Base-by-base conservation (phyloP, 2,329 filamentous ascomycete genomes). In the Gnomoniopsis sp. region DNA sequence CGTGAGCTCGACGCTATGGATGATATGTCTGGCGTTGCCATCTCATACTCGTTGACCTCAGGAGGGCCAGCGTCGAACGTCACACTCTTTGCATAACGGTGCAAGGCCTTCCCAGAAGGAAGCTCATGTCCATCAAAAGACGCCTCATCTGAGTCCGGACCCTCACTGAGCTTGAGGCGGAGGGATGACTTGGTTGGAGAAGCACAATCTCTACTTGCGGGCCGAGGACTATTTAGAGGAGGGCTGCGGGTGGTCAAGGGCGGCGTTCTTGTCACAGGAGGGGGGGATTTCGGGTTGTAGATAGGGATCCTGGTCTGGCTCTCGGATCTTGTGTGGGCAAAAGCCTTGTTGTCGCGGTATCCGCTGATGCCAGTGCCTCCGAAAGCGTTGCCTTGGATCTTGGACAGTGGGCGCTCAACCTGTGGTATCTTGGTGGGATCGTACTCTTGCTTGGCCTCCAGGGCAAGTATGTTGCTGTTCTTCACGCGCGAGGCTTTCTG, bases 41-140 rank as follows among this genome's bases (percentile, higher is more conserved):
- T 93, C 75, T 98, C 95, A 72, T 98, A 99, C 75, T 99, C 95
- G 70, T 98, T 96, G 68, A 99, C 84, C 70, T 96, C 90, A 23
- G 95, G 95, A 22, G 93, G 93, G 2, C 91, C 92, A 41, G 88
- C 89, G 74, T 98, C 92, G 71, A 99, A 99, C 0, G 93, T 99
- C 59, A 99, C 95, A 68, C 93, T 97, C 80, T 99, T 99, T 50
- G 91, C 88, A 74, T 96, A 90, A 55, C 92, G 89, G 70, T 91
- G 89, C 46, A 92, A 80, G 14, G 81, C 82, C 64, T 85, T 86
- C 55, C 89, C 88, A 7, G 84, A 83, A 38, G 86, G 84, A 17
- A 88, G 76, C 53, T 86, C 75, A 47, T 78, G 78, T 46, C 88
- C 83, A 41, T 82, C 78, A 44, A 81, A 77, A 2, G 81, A 79